Base-by-base conservation (phyloP, 2,329 filamentous ascomycete species). In the Aspergillus sp. region DNA sequence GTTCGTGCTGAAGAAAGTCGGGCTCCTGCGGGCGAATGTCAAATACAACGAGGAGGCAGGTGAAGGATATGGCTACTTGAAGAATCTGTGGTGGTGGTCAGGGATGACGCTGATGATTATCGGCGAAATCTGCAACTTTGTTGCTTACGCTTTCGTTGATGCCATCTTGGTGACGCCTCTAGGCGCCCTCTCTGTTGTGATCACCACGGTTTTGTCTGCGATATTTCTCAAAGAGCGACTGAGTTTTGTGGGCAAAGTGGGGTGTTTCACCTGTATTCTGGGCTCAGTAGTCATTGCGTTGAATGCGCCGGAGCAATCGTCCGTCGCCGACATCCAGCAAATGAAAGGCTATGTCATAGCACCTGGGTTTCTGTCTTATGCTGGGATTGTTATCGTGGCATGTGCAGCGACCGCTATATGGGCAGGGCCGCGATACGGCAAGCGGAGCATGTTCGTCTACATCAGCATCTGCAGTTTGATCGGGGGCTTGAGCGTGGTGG, bases 41-140 rank as follows among this genome's bases (percentile, higher is more conserved):
- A 98, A 98, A 75, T 98, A 98, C 80, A 90, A 96, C 61, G 92
- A 98, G 77, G 91, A 90, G 64, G 93, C 95, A 0, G 95, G 95
- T 59, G 93, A 98, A 76, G 95, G 95, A 56, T 98, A 98, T 74
- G 93, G 93, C 61, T 99, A 98, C 73, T 85, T 99, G 67, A 96
- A 96, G 79, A 98, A 98, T 70, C 81, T 81, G 19, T 96, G 85
- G 80, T 99, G 95, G 95, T 99, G 95, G 95, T 76, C 80, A 1
- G 95, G 95, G 66, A 98, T 99, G 95, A 92, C 81, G 0, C 82
- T 98, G 58, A 98, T 99, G 95, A 96, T 98, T 66, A 68, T 98
- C 44, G 95, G 95, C 66, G 95, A 99, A 76, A 86, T 96, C 56
- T 96, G 91, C 84, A 99, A 99, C 77, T 96, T 98, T 73, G 91